Base-by-base conservation (phyloP, 176 grass and related monocot genomes). In the Urochloa ruziziensis region DNA sequence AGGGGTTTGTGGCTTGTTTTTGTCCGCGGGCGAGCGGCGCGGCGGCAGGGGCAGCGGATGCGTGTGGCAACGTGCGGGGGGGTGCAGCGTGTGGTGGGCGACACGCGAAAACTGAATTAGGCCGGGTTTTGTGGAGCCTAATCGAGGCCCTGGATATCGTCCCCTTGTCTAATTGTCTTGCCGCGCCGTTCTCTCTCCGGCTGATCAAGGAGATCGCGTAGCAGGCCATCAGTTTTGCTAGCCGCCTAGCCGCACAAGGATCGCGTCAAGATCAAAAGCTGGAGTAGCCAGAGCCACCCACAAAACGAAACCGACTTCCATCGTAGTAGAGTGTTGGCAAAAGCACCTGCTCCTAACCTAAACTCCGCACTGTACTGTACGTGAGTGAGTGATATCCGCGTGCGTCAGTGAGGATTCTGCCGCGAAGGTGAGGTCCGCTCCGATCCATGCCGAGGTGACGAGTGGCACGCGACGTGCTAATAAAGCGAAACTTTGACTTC, bases 401-500 rank as follows among this genome's bases (percentile, higher is more conserved):
- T 66, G 30, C 61, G 61, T 78, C 75, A 63, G 16, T 5, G 5
- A 25, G 58, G 58, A 78, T 78, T 53, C 48, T 54, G 8, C 71
- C 10, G 17, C 3, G 25, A 30, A 47, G n/a, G 37, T 29, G 10
- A 46, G 10, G 53, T 58, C 3, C 15, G 14, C 42, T n/a, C n/a
- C n/a, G n/a, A n/a, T n/a, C n/a, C n/a, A n/a, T n/a, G n/a, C 7
- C 18, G 37, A 2, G 2, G 47, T 5, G 7, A 23, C 9, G 16
- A 10, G 57, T 43, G 75, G 21, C 59, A 49, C 17, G 17, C 27
- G 39, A 33, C 75, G 39, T 47, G 75, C 5, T n/a, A 6, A 37
- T 7, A 62, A 62, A 62, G 57, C 75, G 11, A 62, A n/a, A 9
- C 58, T 34, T 79, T 79, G 76, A 64, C 76, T 27, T 79, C 23